A percentile compares a stretch with the other conserved stretches of the same genome.
These are phyloP conservation scores for Prillingera fragicola DNA, from an alignment of 1,284 basidiomycete genomes.

Conservation along the genomic window DNA sequence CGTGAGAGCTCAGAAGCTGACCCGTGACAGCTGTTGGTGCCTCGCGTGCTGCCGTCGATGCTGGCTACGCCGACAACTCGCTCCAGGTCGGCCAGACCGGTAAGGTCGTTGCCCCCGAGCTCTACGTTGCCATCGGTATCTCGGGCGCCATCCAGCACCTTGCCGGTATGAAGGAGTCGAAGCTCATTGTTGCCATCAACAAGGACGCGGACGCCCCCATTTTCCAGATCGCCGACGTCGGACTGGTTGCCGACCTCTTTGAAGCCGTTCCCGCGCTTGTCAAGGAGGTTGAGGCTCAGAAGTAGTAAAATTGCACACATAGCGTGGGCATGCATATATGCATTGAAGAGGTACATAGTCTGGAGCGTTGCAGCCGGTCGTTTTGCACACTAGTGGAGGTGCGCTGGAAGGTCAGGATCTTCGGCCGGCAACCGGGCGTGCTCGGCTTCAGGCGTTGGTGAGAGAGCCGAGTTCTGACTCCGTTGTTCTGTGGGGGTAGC, in stretches of 20 bases:
- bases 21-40: conserved; percentile 72
- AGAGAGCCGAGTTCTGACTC: too few species aligned
- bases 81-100: conserved; percentile 98
- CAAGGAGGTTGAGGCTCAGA: conserved; percentile 58
- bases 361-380: too few species aligned
- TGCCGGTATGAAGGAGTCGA: conserved; percentile 99
- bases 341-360: too few species aligned
- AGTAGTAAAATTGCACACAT: conserved; percentile 8
- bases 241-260: conserved; percentile 86
- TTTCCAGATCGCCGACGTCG: conserved; percentile 96
- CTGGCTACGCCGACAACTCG: conserved; percentile 97
- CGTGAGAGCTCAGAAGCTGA: conserved; percentile 1
- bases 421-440: too few species aligned
- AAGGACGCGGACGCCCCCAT: conserved; percentile 99
- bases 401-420: too few species aligned
- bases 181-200: conserved; percentile 97
- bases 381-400: too few species aligned
- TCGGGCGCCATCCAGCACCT: conserved; percentile 98
- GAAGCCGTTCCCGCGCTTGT: conserved; percentile 81
- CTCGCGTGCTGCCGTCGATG: conserved; percentile 94
- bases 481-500: too few species aligned
- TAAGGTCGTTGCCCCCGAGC: conserved; percentile 61
- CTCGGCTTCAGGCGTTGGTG: too few species aligned
- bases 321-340: conserved; percentile 5
- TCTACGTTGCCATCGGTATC: conserved; percentile 95